Evolutionary conservation across 371 early-diverging fungal species (phyloP).

Genomic region (Blakeslea trispora): DNA sequence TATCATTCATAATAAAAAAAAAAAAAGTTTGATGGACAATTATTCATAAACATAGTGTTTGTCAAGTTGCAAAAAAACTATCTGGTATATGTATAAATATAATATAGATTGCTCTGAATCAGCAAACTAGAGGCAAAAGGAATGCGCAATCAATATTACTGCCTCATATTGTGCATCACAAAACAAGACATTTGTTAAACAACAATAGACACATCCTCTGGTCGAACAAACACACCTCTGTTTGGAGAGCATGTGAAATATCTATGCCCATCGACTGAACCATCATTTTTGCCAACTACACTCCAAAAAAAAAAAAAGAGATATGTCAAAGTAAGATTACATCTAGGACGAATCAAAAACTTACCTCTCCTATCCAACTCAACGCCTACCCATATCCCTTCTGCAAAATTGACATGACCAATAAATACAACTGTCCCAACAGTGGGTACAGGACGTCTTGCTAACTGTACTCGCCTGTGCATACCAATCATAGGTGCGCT

Average conservation of each 20-base stretch:
- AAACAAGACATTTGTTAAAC: background rate
- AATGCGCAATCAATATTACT: background rate
- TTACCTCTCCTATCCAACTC: conserved; percentile 41
- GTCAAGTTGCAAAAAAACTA: no score
- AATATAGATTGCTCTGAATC: no score
- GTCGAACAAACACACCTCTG: conserved; percentile 33
- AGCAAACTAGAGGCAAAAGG: no score
- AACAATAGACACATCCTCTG: conserved; percentile 22
- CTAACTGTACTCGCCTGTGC: conserved; percentile 20
- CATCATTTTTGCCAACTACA: conserved; percentile 38
- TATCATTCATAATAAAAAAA: no score
- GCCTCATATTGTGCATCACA: background rate
- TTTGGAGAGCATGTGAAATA: conserved; percentile 30
- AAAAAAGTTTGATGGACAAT: no score
- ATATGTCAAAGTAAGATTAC: background rate
- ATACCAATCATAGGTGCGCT: conserved; percentile 16
- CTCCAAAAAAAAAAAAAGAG: no score
- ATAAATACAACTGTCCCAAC: conserved; percentile 28
- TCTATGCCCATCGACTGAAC: conserved; percentile 29
- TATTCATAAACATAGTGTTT: no score
- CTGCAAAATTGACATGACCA: conserved; percentile 36
- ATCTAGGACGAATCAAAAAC: background rate
- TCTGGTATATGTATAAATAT: no score
- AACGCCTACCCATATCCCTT: conserved; percentile 41
- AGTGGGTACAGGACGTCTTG: conserved; percentile 12